Evolutionary conservation across 257 asterid genomes (phyloP).

Genomic region (Ligustrum vulgare): DNA sequence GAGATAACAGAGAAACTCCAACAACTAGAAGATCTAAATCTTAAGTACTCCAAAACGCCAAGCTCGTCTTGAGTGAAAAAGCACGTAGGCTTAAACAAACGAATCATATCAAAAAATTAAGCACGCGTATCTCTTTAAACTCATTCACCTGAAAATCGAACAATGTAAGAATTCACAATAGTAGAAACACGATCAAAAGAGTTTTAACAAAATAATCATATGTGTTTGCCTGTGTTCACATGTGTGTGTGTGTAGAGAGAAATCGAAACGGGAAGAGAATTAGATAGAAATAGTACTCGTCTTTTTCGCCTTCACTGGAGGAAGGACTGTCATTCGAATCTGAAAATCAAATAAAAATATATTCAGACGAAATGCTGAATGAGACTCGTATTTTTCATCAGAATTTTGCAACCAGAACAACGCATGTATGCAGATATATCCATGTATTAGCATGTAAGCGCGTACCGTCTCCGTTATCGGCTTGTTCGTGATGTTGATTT

Average conservation of each 20-base stretch:
- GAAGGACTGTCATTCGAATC: conserved; percentile 74
- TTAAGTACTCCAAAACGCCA: conserved; percentile 15
- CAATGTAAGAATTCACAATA: conserved; percentile 14
- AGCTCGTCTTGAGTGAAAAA: conserved; percentile 22
- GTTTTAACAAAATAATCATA: conserved; percentile 17
- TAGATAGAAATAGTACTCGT: conserved; percentile 52
- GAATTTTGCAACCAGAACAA: conserved; percentile 22
- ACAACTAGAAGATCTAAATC: conserved; percentile 25
- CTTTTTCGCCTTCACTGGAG: conserved; percentile 61
- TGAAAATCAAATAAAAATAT: conserved; percentile 38
- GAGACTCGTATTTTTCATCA: conserved; percentile 26
- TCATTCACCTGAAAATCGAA: conserved; percentile 29
- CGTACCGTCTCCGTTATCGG: conserved; percentile 46
- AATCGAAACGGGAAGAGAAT: conserved; percentile 14
- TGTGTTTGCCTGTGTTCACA: conserved; percentile 26
- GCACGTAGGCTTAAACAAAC: conserved; percentile 13
- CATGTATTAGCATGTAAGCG: conserved; percentile 22
- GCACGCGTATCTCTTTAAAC: conserved; percentile 44
- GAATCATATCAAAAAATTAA: conserved; percentile 29
- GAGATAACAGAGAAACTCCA: neutral
- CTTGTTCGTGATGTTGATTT: conserved; percentile 48
- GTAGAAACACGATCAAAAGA: conserved; percentile 17
- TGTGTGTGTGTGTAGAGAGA: conserved; percentile 21
- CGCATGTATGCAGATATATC: conserved; percentile 28
- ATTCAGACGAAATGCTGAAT: conserved; percentile 35